Conservation (phyloP, 306 rosid genomes). For the Vicia sativa region DNA sequence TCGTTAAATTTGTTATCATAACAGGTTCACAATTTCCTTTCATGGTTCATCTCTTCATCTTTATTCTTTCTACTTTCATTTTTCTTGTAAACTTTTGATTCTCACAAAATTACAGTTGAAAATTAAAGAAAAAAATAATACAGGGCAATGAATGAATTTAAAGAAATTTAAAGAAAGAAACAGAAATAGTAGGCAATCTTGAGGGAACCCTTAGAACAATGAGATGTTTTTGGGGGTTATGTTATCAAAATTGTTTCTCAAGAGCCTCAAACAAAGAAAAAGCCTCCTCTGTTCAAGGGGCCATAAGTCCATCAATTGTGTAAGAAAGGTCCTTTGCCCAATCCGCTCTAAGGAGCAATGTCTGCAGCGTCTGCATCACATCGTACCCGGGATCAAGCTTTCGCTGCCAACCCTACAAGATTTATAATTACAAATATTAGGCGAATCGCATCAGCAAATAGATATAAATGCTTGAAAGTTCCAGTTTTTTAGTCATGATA, state of each 20-base stretch:
- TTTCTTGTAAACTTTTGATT: conserved; percentile 41
- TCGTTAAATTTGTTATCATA: background rate
- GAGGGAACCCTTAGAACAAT: conserved; percentile 38
- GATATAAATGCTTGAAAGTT: background rate
- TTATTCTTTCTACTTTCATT: conserved; percentile 41
- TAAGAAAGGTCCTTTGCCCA: conserved; percentile 94
- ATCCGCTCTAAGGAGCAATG: conserved; percentile 86
- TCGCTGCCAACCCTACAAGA: conserved; percentile 92
- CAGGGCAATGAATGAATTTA: conserved; percentile 19
- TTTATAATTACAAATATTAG: conserved; percentile 33
- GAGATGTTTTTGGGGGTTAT: conserved; percentile 41
- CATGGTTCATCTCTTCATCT: conserved; percentile 27
- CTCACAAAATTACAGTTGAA: conserved; percentile 34
- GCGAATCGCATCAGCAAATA: conserved; percentile 21
- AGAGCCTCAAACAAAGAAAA: conserved; percentile 41
- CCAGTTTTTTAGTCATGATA: conserved; percentile 14
- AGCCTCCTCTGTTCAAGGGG: conserved; percentile 57
- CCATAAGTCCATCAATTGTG: conserved; percentile 98
- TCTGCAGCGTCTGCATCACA: conserved; percentile 94
- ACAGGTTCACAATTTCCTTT: background rate
- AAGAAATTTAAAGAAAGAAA: background rate
- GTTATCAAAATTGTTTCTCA: conserved; percentile 63
- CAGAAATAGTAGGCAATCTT: background rate
- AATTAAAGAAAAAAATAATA: conserved; percentile 37
- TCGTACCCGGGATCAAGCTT: conserved; percentile 91